Evolutionary conservation across 139 green algal species (phyloP), one percentile per base, ranked within the genome.

Genomic region (Pleodorina starrii): DNA sequence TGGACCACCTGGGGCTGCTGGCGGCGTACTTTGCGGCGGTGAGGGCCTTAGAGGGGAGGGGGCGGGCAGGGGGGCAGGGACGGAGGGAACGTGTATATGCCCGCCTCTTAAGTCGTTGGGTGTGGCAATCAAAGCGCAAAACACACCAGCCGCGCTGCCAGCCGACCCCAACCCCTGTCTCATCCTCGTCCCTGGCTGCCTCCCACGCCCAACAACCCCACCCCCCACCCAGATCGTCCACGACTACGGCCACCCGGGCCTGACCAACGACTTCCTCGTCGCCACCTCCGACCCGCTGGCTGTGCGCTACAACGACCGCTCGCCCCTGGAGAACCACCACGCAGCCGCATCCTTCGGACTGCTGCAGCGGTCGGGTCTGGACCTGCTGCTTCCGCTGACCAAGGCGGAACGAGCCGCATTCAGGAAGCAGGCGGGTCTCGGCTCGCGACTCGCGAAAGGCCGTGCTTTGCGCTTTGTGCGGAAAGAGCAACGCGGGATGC

Each of bases 181-280:
- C n/a, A n/a, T n/a, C n/a, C n/a, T n/a, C n/a, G n/a, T n/a, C n/a
- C n/a, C n/a, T n/a, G n/a, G n/a, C n/a, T n/a, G n/a, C n/a, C n/a
- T n/a, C n/a, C n/a, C n/a, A n/a, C n/a, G n/a, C n/a, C n/a, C n/a
- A n/a, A n/a, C n/a, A n/a, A n/a, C n/a, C n/a, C n/a, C n/a, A n/a
- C n/a, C n/a, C n/a, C n/a, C n/a, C n/a, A n/a, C n/a, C n/a, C 44
- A 92, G 89, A 78, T 74, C 16, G 71, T 89, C 36, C 84, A 89
- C 35, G 84, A 89, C 84, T 89, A 83, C 38, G 87, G 87, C 50
- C 92, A 94, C 68, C 69, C 59, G 5, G 92, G 92, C 43, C 63
- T 95, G 36, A 95, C 88, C 88, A 93, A 94, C 78, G 89, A 91
- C 63, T 96, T 94, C 84, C 81, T 96, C 6, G 75, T 94, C 21